phyloP scores from a whole-genome alignment of 257 asterid species.

The Thymus mandschuricus region DNA sequence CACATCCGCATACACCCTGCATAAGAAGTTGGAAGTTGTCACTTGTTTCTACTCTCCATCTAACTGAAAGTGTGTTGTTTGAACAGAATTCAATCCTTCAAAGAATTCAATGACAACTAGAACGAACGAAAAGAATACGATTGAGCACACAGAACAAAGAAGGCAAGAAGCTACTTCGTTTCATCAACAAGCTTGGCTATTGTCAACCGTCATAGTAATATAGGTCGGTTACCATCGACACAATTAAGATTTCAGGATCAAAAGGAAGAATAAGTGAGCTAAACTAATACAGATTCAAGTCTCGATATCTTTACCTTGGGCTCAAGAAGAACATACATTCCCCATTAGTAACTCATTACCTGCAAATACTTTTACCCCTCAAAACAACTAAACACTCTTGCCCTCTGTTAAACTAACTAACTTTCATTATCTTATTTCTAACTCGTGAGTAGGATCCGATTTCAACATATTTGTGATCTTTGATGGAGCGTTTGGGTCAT shows the following conservation, averaged over 20 bases:
- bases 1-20: conserved; percentile 95
- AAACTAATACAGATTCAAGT: neutral
- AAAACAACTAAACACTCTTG: neutral
- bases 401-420: neutral
- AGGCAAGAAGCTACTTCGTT: neutral
- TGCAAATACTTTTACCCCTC: neutral
- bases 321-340: neutral
- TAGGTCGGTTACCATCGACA: too few species aligned
- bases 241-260: neutral
- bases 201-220: neutral
- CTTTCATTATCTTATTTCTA: neutral
- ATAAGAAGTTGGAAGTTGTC: conserved; percentile 59
- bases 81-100: neutral
- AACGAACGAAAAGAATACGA: neutral
- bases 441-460: neutral
- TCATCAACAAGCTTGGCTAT: neutral
- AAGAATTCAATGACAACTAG: neutral
- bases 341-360: neutral
- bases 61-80: neutral
- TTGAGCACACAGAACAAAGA: neutral
- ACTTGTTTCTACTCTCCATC: neutral
- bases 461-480: neutral
- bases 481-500: neutral
- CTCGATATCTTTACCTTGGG: neutral
- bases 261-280: neutral